Conservation (phyloP, 306 rosid genomes). For the Casuarina equisetifolia region DNA sequence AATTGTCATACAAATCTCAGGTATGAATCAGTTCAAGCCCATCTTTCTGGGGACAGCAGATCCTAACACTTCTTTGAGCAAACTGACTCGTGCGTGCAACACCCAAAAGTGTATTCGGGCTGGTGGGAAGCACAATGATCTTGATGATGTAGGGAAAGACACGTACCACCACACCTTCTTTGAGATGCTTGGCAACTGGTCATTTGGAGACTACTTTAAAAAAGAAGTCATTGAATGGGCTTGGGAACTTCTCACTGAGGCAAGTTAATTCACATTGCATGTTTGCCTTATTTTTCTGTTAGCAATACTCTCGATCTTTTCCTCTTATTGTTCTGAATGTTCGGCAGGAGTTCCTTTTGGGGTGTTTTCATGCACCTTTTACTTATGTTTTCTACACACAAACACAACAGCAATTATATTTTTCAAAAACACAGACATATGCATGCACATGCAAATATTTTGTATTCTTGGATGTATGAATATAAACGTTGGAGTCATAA, state of each 20-base stretch:
- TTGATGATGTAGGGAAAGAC: slow-evolving; percentile 96
- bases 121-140: slow-evolving; percentile 97
- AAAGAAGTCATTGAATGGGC: slow-evolving; percentile 86
- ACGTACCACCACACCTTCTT: slow-evolving; percentile 98
- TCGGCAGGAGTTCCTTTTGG: neutral
- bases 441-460: no score
- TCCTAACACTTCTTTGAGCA: slow-evolving; percentile 78
- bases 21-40: slow-evolving; percentile 98
- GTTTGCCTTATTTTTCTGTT: neutral
- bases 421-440: no score
- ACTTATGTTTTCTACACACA: no score
- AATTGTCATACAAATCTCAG: slow-evolving; percentile 38
- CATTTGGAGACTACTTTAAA: slow-evolving; percentile 94
- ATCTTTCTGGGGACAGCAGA: slow-evolving; percentile 87
- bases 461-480: no score
- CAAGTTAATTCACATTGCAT: neutral
- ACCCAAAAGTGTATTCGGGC: slow-evolving; percentile 96
- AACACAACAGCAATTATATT: no score
- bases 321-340: no score
- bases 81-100: slow-evolving; percentile 84
- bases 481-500: no score
- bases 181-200: slow-evolving; percentile 99
- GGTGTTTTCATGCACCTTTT: no score
- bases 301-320: no score
- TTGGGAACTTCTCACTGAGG: slow-evolving; percentile 90